A percentile compares a stretch with the other conserved stretches of the same genome.
These are phyloP conservation scores for Volvox reticuliferus DNA, from an alignment of 139 green algal species.

Conservation along the genomic window DNA sequence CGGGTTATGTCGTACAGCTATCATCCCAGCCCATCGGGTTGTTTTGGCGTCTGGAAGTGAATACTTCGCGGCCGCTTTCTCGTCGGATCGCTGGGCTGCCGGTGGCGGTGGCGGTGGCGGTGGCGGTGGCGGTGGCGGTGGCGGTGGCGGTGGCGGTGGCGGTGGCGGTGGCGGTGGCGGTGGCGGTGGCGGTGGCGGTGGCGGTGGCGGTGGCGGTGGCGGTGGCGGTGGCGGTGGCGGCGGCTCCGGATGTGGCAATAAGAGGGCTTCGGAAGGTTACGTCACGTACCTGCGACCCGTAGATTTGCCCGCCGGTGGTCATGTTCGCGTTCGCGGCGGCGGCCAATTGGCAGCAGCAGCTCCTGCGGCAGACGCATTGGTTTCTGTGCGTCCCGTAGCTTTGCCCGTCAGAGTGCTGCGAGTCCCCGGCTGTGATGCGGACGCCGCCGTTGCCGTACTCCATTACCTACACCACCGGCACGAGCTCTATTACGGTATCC, in stretches of 20 bases:
- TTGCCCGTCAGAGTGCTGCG: constrained; percentile 12
- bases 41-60: constrained; percentile 19
- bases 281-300: constrained; percentile 1
- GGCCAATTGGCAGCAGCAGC: no score
- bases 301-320: no score
- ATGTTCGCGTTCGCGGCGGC: no score
- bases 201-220: no score
- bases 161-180: no score
- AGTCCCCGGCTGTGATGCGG: constrained; percentile 26
- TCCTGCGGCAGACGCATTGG: no score
- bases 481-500: neutral
- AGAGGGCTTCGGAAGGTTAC: no score
- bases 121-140: neutral
- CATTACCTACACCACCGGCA: constrained; percentile 13
- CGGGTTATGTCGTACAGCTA: neutral
- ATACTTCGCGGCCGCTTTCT: constrained; percentile 32
- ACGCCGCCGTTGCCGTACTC: neutral
- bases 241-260: no score
- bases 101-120: neutral
- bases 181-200: no score
- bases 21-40: constrained; percentile 12
- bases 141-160: no score
- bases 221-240: no score
- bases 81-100: constrained; percentile 5
- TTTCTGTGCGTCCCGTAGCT: neutral